These are phyloP conservation scores for Furcasterigmium furcatum DNA, from an alignment of 2,329 filamentous ascomycete genomes.

Conservation along the genomic window DNA sequence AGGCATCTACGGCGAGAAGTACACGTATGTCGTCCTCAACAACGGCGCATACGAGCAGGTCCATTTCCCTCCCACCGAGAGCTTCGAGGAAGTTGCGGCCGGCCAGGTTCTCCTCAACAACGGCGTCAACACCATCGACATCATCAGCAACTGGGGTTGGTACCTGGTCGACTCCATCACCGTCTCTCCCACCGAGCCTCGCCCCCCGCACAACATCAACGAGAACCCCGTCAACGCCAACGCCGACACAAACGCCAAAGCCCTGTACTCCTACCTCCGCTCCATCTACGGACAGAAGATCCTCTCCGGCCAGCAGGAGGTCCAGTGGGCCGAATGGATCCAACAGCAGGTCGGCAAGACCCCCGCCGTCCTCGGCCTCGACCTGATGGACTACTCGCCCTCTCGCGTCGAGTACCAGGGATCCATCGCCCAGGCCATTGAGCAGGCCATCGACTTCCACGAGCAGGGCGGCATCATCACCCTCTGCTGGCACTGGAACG, in stretches of 20 bases:
- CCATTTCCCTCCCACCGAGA: slow-evolving; percentile 30
- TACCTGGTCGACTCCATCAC: slow-evolving; percentile 42
- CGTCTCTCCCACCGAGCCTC: slow-evolving; percentile 27
- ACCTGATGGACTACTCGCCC: slow-evolving; percentile 47
- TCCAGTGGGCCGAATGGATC: slow-evolving; percentile 38
- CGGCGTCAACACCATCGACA: slow-evolving; percentile 39
- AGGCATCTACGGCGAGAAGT: slow-evolving; percentile 42
- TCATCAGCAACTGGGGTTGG: slow-evolving; percentile 47
- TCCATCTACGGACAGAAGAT: slow-evolving; percentile 42
- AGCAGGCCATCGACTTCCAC: slow-evolving; percentile 41
- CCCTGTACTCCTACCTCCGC: slow-evolving; percentile 36
- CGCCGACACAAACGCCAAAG: slow-evolving; percentile 29
- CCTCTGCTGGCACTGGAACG: slow-evolving; percentile 47
- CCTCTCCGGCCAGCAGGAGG: slow-evolving; percentile 45
- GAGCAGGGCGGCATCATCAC: slow-evolving; percentile 41
- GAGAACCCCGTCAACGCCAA: slow-evolving; percentile 31
- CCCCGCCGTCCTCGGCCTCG: slow-evolving; percentile 40
- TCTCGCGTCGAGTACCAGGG: slow-evolving; percentile 36
- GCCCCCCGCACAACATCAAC: slow-evolving; percentile 34
- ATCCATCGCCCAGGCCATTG: slow-evolving; percentile 34
- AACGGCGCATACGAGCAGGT: slow-evolving; percentile 36
- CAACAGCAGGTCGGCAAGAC: slow-evolving; percentile 40
- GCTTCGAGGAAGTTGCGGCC: slow-evolving; percentile 33
- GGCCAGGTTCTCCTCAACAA: slow-evolving; percentile 40
- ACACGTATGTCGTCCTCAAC: slow-evolving; percentile 39